Evolutionary conservation across 768 basidiomycete species (phyloP), one percentile per base, ranked within the genome.

Genomic region (Pisolithus tinctorius): DNA sequence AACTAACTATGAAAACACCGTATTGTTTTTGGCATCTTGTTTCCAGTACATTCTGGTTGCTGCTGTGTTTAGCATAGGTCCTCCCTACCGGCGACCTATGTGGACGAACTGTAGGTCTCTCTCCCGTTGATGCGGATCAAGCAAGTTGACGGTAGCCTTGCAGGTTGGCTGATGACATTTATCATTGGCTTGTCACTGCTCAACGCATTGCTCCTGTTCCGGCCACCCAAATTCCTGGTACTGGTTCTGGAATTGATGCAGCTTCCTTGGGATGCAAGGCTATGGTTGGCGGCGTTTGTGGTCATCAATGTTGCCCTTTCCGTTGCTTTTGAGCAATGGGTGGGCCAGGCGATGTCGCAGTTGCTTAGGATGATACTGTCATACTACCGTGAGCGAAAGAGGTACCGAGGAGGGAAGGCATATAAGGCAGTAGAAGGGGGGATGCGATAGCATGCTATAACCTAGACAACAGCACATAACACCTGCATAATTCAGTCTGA

Each of bases 11-110:
- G 96, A 98, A 67, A 97, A 99, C 65, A 84, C 96, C 5, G 82
- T 80, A 27, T 69, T 99, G 51, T 99, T 99, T 72, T 69, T 97
- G 57, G 74, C 97, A 41, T 97, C 96, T 9, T 96, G 93, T 55
- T 98, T 98, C 82, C 96, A 99, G 71, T 99, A 99, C 67, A 91
- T 98, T 61, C 74, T 98, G 45, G 90, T 96, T 7, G 96, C 95
- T 11, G 95, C 86, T 0, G 93, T 98, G 0, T 99, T 98, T 72
- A 95, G 91, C 65, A 96, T 98, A 58, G 96, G 96, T 0, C 94
- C 94, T 3, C 96, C 96, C 4, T 99, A 95, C 68, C 82, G 96
- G 46, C 88, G 90, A 68, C 79, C 93, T 25, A 89, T 98, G 78
- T 93, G 88, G 82, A 90, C 93, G 14, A 99, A 99, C 63, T 82